These are phyloP conservation scores for Triglochin maritima DNA, from an alignment of 106 monocot species.

Conservation along the genomic window DNA sequence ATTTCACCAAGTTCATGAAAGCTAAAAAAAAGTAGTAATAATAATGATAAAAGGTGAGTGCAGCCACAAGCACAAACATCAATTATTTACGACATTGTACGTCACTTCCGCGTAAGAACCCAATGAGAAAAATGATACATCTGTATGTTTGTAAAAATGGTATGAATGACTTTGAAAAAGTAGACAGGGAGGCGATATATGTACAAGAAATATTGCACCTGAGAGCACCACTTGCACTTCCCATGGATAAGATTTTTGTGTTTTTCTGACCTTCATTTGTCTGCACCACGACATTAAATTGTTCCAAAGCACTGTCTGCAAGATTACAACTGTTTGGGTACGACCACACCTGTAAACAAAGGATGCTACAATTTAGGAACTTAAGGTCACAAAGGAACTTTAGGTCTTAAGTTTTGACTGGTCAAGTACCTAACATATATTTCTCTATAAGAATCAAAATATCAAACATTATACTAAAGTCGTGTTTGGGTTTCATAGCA, in stretches of 20 bases:
- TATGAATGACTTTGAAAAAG: not conserved
- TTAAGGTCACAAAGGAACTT: not conserved
- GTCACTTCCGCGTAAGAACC: too few relatives aligned
- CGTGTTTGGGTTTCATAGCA: too few relatives aligned
- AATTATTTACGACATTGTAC: not conserved
- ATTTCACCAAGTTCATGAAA: too few relatives aligned
- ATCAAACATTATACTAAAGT: too few relatives aligned
- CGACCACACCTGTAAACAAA: conserved; percentile 48
- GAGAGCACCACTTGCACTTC: conserved; percentile 31
- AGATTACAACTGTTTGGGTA: conserved; percentile 22
- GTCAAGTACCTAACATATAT: not conserved
- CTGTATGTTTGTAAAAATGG: not conserved
- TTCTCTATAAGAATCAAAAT: not conserved
- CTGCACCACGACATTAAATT: conserved; percentile 37
- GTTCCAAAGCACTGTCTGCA: conserved; percentile 49
- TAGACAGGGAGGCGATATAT: not conserved
- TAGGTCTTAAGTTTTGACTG: not conserved
- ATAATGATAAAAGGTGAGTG: not conserved
- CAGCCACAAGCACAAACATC: not conserved
- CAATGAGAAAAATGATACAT: not conserved
- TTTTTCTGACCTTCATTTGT: conserved; percentile 40
- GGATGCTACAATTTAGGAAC: not conserved
- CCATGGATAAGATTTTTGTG: conserved; percentile 29
- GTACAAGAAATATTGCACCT: conserved; percentile 19
- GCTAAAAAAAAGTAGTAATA: too few relatives aligned